A percentile compares a stretch with the other conserved stretches of the same genome.
phyloP scores from a whole-genome alignment of 129 eudicot genomes.

The Logfia minima region DNA sequence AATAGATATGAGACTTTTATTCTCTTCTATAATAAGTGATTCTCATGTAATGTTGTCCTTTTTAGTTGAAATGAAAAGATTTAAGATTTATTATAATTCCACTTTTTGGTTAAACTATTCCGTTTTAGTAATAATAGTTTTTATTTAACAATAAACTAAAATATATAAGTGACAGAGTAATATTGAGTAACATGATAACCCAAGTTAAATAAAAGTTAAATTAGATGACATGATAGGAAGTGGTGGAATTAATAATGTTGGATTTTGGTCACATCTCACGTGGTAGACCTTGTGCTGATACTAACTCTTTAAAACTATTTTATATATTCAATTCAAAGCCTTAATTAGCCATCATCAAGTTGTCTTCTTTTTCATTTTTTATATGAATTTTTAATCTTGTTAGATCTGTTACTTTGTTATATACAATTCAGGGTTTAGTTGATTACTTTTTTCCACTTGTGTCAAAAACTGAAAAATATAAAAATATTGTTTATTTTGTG shows the following conservation, averaged over 20 bases:
- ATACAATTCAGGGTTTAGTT: no score
- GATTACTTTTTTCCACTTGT: no score
- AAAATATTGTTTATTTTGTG: no score
- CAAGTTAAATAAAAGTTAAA: background rate
- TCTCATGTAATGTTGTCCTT: no score
- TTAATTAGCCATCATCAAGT: conserved; percentile 22
- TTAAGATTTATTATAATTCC: no score
- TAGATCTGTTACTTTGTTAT: conserved; percentile 3
- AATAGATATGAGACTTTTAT: no score
- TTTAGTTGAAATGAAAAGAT: no score
- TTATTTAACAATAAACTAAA: no score
- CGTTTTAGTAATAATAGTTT: no score
- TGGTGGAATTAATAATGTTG: conserved; percentile 13
- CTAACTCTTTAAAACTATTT: conserved; percentile 17
- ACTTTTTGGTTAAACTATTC: no score
- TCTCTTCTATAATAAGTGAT: no score
- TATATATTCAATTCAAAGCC: conserved; percentile 17
- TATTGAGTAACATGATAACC: background rate
- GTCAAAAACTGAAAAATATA: no score
- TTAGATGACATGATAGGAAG: conserved; percentile 2
- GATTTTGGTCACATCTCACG: conserved; percentile 25
- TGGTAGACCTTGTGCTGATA: conserved; percentile 26
- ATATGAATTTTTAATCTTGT: background rate
- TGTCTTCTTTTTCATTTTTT: conserved; percentile 1
- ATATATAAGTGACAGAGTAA: background rate